Evolutionary conservation across 2,329 filamentous ascomycete species (phyloP).

Genomic region (Ophiostoma pallidulum): DNA sequence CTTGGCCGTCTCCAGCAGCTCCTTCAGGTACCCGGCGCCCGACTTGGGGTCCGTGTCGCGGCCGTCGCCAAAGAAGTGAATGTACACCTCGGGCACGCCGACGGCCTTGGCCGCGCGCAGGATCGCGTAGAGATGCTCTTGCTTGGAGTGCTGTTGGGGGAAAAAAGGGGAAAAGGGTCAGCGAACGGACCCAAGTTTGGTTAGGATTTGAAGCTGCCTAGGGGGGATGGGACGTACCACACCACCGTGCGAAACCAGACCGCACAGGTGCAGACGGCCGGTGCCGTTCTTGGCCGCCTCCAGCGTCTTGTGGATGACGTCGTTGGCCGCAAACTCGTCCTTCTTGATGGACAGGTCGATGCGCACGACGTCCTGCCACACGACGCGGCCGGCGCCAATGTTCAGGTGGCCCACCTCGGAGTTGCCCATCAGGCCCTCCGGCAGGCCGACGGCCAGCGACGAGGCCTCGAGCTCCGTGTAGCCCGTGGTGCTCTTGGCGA

Average conservation of each 20-base stretch:
- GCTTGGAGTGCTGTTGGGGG: constrained; percentile 74
- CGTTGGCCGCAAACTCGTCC: constrained; percentile 63
- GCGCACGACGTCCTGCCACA: constrained; percentile 96
- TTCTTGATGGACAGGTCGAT: constrained; percentile 92
- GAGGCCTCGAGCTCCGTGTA: constrained; percentile 93
- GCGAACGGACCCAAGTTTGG: no score
- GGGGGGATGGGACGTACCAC: constrained; percentile 49
- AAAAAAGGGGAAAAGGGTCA: neutral
- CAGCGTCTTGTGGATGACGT: constrained; percentile 69
- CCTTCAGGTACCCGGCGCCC: constrained; percentile 75
- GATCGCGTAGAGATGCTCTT: constrained; percentile 81
- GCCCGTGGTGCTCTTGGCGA: constrained; percentile 71
- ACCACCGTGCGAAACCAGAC: constrained; percentile 89
- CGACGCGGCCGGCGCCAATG: constrained; percentile 92
- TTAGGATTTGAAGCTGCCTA: neutral
- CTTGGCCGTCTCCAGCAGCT: constrained; percentile 69
- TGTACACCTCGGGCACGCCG: constrained; percentile 81
- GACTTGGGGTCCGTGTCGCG: constrained; percentile 98
- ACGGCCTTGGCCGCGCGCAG: constrained; percentile 84
- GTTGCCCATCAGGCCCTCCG: constrained; percentile 97
- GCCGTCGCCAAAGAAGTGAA: constrained; percentile 98
- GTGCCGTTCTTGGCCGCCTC: constrained; percentile 75
- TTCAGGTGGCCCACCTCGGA: constrained; percentile 98
- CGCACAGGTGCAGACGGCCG: constrained; percentile 83
- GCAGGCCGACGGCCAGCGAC: constrained; percentile 87